phyloP scores from a whole-genome alignment of 2,329 filamentous ascomycete species.

The Arthrocladium fulminans region DNA sequence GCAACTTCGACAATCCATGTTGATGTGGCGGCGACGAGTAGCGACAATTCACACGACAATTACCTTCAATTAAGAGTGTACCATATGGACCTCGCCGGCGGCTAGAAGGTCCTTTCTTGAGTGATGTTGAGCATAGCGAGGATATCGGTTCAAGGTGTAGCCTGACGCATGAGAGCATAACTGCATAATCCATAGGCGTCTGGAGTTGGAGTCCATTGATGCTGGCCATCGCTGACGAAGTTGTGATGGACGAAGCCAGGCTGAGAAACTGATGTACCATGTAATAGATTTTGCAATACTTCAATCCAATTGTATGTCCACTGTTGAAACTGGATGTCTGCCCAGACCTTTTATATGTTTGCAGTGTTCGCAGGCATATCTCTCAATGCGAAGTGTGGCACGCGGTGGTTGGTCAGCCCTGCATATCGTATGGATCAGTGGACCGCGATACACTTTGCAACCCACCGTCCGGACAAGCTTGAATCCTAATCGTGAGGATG shows the following conservation, averaged over 20 bases:
- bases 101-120: not conserved
- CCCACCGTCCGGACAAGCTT: not conserved
- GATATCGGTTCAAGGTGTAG: not conserved
- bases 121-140: not conserved
- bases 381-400: not conserved
- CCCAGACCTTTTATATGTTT: not conserved
- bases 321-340: not conserved
- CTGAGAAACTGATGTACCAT: not conserved
- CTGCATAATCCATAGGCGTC: not conserved
- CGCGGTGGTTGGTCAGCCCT: not conserved
- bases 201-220: not conserved
- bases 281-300: not conserved
- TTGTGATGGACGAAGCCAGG: not conserved
- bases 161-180: not conserved
- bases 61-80: constrained; percentile 1
- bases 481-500: not conserved
- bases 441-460: not conserved
- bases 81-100: not conserved
- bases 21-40: not conserved
- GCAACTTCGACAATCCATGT: not conserved
- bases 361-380: not conserved
- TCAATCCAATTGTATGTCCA: not conserved
- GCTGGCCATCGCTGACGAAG: not conserved
- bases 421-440: not conserved
- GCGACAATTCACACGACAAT: not conserved